A percentile compares a stretch with the other conserved stretches of the same genome.
Evolutionary conservation across 495 filamentous ascomycete genomes (phyloP).

Genomic region (Apiosordaria backusii): DNA sequence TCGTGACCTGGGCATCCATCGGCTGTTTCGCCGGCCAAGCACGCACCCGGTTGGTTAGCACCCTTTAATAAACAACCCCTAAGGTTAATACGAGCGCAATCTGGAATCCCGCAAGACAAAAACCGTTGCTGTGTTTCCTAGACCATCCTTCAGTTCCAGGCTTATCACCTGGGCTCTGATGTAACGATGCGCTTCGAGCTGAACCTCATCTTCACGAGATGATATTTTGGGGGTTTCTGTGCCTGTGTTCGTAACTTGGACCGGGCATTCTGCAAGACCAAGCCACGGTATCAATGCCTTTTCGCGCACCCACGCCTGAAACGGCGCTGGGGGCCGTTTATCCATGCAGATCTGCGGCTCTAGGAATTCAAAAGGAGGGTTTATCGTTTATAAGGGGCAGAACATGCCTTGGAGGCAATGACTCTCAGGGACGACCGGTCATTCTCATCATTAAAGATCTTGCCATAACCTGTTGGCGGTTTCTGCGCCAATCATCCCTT

Average conservation of each 20-base stretch:
- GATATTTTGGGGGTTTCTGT: constrained; percentile 3
- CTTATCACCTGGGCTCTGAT: neutral
- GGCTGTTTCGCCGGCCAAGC: constrained; percentile 9
- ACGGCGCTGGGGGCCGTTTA: constrained; percentile 1
- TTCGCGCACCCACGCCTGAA: neutral
- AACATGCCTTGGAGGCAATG: no score
- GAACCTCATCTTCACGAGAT: neutral
- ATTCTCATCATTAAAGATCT: neutral
- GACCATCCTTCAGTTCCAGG: neutral
- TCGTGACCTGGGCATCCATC: constrained; percentile 6
- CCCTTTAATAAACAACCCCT: neutral
- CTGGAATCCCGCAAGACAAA: neutral
- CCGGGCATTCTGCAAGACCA: neutral
- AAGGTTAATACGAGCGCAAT: neutral
- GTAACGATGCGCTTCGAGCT: neutral
- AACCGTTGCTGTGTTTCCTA: no score
- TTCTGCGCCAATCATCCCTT: neutral
- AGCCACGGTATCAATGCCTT: neutral
- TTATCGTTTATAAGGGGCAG: neutral
- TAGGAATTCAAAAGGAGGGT: neutral
- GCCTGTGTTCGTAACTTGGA: neutral
- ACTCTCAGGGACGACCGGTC: no score
- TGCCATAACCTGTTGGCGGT: neutral
- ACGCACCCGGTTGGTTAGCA: neutral
- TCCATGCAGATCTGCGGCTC: constrained; percentile 2